Evolutionary conservation across 1,284 basidiomycete species (phyloP), one percentile per base, ranked within the genome.

Genomic region (Retiboletus flavoniger): DNA sequence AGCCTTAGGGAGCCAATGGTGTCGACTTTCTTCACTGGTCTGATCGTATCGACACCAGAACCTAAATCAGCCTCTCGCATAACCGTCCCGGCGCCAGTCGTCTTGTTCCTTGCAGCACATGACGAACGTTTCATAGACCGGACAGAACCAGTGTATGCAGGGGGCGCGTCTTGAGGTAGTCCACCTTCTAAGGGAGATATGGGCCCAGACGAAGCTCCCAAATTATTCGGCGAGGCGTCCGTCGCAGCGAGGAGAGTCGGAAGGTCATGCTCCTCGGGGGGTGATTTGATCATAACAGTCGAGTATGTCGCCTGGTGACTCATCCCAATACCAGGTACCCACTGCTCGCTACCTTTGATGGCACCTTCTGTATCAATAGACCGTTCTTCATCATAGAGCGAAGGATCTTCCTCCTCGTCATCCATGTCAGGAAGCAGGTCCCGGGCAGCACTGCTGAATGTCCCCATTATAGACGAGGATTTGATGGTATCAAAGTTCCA

Each of bases 401-500:
- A 72, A 41, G 74, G 72, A 14, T 77, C 75, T 35, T 80, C 75
- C 16, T 74, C 75, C 47, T 82, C 72, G 48, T 78, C 77, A 13
- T 78, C 77, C 76, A 82, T 82, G 32, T 78, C 83, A 16, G 78
- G 79, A 69, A 81, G 76, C 10, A 88, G 71, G 62, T 88, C 87
- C 61, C 78, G 82, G 7, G 83, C 78, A 76, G 85, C 84, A 57
- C 78, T 85, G 54, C 80, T 81, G 67, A 85, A 82, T 3, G 87
- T 85, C 46, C 87, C 88, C 83, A 90, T 85, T 16, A 82, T 83
- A 26, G 85, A 81, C 11, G 84, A 79, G 32, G 86, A 82, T 59
- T 82, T 86, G 62, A 96, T 78, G 1, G 93, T 98, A 62, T 97
- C 94, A 71, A 98, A 99, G 70, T 93, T 93, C 95, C 95, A 98